Conservation (phyloP, 257 asterid genomes). For the Nicotiana obtusifolia region DNA sequence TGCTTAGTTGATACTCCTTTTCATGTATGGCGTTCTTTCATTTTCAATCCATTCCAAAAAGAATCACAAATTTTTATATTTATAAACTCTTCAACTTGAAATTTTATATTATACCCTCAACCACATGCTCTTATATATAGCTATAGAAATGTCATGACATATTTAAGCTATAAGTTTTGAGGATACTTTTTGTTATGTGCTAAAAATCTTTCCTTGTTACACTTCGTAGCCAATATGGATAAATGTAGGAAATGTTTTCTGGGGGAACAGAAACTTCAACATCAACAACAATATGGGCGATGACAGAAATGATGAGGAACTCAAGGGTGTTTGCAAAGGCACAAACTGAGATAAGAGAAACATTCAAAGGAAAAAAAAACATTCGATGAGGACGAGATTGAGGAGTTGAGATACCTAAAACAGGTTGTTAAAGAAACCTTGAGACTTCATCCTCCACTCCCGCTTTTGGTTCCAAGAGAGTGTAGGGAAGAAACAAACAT, state of each 20-base stretch:
- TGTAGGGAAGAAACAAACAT: background rate
- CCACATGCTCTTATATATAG: too few relatives aligned
- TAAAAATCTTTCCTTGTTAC: too few relatives aligned
- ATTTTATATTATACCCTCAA: too few relatives aligned
- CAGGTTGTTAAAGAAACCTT: slow-evolving; percentile 4
- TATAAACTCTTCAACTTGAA: too few relatives aligned
- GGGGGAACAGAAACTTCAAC: slow-evolving; percentile 10
- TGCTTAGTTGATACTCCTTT: too few relatives aligned
- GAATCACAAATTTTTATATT: too few relatives aligned
- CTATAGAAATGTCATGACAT: too few relatives aligned
- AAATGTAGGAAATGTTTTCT: slow-evolving; percentile 3
- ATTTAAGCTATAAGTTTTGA: too few relatives aligned
- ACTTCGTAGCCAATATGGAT: background rate
- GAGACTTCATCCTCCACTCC: background rate
- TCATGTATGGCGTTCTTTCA: too few relatives aligned
- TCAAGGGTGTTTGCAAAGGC: slow-evolving; percentile 12
- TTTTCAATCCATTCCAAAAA: too few relatives aligned
- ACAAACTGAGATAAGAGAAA: background rate
- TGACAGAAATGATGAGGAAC: slow-evolving; percentile 14
- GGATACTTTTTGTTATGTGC: too few relatives aligned
- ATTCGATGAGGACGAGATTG: background rate
- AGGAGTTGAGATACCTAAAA: background rate
- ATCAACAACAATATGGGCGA: slow-evolving; percentile 11
- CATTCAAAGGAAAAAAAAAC: background rate
- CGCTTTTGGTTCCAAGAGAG: background rate